Evolutionary conservation across 495 filamentous ascomycete species (phyloP).

Genomic region (Penicillium argentinense): DNA sequence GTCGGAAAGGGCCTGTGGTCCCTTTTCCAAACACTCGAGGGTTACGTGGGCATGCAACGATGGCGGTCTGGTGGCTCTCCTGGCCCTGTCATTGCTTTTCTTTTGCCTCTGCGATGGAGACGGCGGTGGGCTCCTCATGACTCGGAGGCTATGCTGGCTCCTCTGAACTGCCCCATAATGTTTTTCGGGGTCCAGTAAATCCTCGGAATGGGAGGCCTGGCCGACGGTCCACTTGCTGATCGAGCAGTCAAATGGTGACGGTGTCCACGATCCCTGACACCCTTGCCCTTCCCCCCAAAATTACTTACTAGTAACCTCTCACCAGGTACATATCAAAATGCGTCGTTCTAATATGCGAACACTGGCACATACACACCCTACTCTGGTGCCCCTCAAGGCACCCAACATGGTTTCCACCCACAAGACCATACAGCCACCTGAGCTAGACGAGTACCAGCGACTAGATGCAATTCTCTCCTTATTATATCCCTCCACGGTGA

Average conservation of each 20-base stretch:
- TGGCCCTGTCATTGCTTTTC: conserved; percentile 2
- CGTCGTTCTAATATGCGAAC: conserved; percentile 12
- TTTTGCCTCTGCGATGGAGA: not conserved
- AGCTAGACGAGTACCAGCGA: conserved; percentile 18
- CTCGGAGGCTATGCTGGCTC: not conserved
- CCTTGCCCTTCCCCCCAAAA: not conserved
- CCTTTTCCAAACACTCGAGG: conserved; percentile 4
- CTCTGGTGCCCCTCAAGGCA: conserved; percentile 8
- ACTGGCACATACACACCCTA: conserved; percentile 5
- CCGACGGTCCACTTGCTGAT: not conserved
- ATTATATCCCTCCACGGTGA: conserved; percentile 38
- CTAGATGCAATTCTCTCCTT: conserved; percentile 45
- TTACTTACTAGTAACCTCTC: not conserved
- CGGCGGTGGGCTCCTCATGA: conserved; percentile 11
- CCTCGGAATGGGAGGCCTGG: conserved; percentile 4
- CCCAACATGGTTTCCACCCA: conserved; percentile 3
- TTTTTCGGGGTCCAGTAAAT: not conserved
- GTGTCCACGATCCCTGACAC: not conserved
- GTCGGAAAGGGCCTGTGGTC: conserved; percentile 10
- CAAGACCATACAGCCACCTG: conserved; percentile 20
- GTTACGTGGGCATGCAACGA: conserved; percentile 15
- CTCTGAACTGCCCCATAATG: not conserved
- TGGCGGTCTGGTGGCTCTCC: conserved; percentile 17
- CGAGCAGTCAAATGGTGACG: not conserved
- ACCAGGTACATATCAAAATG: conserved; percentile 9